Base-by-base conservation (phyloP, 2,329 filamentous ascomycete genomes). In the Aspergillus spinulosporus region DNA sequence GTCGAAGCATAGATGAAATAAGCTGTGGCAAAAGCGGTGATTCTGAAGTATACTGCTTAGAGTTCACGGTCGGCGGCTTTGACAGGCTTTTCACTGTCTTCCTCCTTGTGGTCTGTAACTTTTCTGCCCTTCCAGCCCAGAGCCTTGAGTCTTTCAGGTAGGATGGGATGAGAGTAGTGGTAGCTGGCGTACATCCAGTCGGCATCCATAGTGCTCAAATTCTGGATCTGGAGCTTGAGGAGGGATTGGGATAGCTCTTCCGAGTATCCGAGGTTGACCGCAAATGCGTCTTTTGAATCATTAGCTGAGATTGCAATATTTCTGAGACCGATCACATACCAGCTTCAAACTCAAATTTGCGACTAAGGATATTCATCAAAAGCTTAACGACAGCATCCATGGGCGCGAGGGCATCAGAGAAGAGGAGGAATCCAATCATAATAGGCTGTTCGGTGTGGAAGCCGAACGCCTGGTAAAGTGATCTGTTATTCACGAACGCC, bases 151-250 rank as follows among this genome's bases (percentile, higher is more conserved):
- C 94, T 86, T 82, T 99, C 95, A 1, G 92, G 89, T 64, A 99
- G 80, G 64, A 97, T 97, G 1, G 94, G 94, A 77, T 99, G 94
- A 26, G 93, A 97, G 82, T 95, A 97, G 79, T 99, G 92, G 81
- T 97, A 99, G 77, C 88, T 95, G 52, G 94, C 94, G 76, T 96
- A 99, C 84, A 97, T 86, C 89, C 90, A 96, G 77, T 99, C 95
- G 29, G 94, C 94, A 68, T 99, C 94, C 93, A 99, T 97, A 59
- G 90, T 95, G 76, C 91, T 96, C 64, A 99, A 82, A 73, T 99
- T 99, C 80, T 97, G 92, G 69, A 97, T 91, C 78, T 99, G 95
- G 51, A 99, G 88, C 80, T 97, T 97, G 78, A 99, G 92, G 61
- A 99, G 84, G 21, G 91, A 94, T 60, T 85, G 82, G 43, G 92